These are phyloP conservation scores for Pleurotus tuber-regium DNA, from an alignment of 768 basidiomycete genomes.

Conservation along the genomic window DNA sequence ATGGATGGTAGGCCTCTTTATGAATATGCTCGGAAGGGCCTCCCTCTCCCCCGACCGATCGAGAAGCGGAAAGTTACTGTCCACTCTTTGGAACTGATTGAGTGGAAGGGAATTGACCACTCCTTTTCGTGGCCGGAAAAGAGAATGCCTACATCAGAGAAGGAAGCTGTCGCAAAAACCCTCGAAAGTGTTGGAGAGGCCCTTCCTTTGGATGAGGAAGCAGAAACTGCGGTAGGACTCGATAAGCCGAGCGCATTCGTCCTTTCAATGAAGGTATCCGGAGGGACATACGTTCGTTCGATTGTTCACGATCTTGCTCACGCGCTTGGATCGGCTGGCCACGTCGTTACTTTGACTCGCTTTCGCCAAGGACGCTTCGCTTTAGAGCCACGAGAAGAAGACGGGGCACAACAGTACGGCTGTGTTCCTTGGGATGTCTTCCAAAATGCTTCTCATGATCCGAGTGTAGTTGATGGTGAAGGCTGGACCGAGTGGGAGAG, in stretches of 20 bases:
- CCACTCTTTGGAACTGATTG: slow-evolving; percentile 72
- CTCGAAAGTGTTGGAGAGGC: slow-evolving; percentile 47
- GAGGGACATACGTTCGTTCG: slow-evolving; percentile 95
- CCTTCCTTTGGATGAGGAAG: slow-evolving; percentile 37
- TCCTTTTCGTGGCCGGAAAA: slow-evolving; percentile 74
- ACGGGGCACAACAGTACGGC: slow-evolving; percentile 27
- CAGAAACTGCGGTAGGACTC: slow-evolving; percentile 29
- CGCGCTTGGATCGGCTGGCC: slow-evolving; percentile 82
- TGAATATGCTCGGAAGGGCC: slow-evolving; percentile 91
- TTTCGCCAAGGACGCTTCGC: slow-evolving; percentile 86
- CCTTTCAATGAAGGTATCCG: slow-evolving; percentile 89
- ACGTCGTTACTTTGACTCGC: slow-evolving; percentile 88
- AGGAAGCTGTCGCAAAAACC: slow-evolving; percentile 64
- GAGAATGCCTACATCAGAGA: slow-evolving; percentile 64
- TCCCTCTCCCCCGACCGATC: slow-evolving; percentile 92
- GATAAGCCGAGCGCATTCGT: slow-evolving; percentile 72
- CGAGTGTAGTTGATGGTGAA: slow-evolving; percentile 58
- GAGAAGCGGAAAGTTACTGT: slow-evolving; percentile 82
- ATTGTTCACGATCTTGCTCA: slow-evolving; percentile 92
- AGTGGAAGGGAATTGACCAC: slow-evolving; percentile 81
- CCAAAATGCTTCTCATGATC: slow-evolving; percentile 50
- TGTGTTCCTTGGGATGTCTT: slow-evolving; percentile 81
- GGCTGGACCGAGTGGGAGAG: slow-evolving; percentile 83
- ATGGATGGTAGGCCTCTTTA: slow-evolving; percentile 97
- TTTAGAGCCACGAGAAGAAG: slow-evolving; percentile 44